Evolutionary conservation across 495 filamentous ascomycete species (phyloP).

Genomic region (Bacidia gigantensis): DNA sequence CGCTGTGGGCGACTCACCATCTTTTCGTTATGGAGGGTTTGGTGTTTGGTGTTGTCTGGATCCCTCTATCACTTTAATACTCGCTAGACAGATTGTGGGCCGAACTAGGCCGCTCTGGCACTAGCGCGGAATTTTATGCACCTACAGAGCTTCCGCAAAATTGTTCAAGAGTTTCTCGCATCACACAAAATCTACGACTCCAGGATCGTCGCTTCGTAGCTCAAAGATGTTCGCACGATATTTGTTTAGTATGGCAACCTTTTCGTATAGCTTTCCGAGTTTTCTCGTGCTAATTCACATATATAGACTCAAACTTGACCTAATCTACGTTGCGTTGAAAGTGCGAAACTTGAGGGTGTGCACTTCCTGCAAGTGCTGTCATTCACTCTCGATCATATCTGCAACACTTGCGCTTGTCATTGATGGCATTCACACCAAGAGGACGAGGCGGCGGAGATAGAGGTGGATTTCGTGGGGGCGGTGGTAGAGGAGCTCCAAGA

Average conservation of each 20-base stretch:
- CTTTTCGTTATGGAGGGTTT: slow-evolving; percentile 22
- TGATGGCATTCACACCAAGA: slow-evolving; percentile 21
- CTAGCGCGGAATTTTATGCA: slow-evolving; percentile 5
- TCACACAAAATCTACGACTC: background rate
- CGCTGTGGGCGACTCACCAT: slow-evolving; percentile 33
- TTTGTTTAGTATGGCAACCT: background rate
- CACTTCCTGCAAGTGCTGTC: background rate
- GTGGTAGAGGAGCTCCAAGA: slow-evolving; percentile 13
- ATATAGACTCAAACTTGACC: background rate
- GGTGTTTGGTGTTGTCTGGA: background rate
- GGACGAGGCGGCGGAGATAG: slow-evolving; percentile 20
- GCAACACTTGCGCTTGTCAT: background rate
- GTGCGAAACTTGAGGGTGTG: background rate
- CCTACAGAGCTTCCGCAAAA: slow-evolving; percentile 4
- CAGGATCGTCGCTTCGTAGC: background rate
- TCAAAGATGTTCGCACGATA: background rate
- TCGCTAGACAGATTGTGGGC: slow-evolving; percentile 10
- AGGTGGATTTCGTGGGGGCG: slow-evolving; percentile 16
- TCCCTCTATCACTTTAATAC: background rate
- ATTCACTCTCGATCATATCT: too few species aligned
- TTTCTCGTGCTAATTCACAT: background rate
- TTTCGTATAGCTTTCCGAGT: too few species aligned
- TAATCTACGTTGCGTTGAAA: background rate
- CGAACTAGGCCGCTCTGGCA: slow-evolving; percentile 4
- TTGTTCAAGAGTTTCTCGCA: background rate